phyloP scores from a whole-genome alignment of 2,329 filamentous ascomycete species.

The Harringtonia aguacate region DNA sequence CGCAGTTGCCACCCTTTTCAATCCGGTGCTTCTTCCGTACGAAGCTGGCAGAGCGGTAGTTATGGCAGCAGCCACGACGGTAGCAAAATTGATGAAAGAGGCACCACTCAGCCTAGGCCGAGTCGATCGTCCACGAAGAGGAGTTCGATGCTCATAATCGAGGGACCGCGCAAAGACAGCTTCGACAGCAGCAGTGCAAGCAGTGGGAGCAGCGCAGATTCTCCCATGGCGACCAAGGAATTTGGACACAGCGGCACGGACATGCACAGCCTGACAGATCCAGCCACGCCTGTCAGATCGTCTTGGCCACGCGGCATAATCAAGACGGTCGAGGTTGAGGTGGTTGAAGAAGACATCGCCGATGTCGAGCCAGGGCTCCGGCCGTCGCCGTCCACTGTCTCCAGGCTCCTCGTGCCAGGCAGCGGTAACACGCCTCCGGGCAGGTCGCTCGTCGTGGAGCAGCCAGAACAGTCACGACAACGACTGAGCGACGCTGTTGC shows the following conservation, averaged over 20 bases:
- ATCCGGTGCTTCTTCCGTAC: too few relatives aligned
- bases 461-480: slow-evolving; percentile 12
- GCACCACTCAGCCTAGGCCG: background rate
- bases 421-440: background rate
- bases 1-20: too few relatives aligned
- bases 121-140: slow-evolving; percentile 8
- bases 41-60: background rate
- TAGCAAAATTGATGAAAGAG: background rate
- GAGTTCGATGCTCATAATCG: slow-evolving; percentile 15
- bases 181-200: slow-evolving; percentile 5
- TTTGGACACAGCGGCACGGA: background rate
- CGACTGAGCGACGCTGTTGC: slow-evolving; percentile 18
- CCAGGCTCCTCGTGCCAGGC: background rate
- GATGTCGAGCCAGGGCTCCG: slow-evolving; percentile 12
- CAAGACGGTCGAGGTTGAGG: slow-evolving; percentile 26
- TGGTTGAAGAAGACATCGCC: slow-evolving; percentile 21
- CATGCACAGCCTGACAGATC: background rate
- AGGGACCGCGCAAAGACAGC: slow-evolving; percentile 14
- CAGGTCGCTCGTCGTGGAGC: background rate
- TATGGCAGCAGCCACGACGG: too few relatives aligned
- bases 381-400: background rate
- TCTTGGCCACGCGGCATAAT: slow-evolving; percentile 24
- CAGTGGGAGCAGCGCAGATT: background rate
- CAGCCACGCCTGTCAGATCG: slow-evolving; percentile 5
- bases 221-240: background rate